These are phyloP conservation scores for Mycosphaerelloides madeirae DNA, from an alignment of 2,329 filamentous ascomycete species.

Conservation along the genomic window DNA sequence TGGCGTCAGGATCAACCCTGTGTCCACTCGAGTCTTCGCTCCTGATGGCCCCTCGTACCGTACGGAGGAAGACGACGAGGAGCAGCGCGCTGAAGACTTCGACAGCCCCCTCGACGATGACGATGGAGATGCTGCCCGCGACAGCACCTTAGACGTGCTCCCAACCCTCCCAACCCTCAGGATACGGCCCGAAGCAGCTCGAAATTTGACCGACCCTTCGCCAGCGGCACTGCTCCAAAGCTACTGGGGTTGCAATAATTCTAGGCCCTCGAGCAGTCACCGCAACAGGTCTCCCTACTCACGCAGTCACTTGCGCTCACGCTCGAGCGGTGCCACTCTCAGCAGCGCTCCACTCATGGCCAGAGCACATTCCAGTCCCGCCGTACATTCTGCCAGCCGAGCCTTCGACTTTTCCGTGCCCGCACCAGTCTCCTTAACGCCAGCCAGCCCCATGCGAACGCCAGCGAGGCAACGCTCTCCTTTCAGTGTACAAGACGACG, in stretches of 20 bases:
- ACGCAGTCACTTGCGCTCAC: conserved; percentile 43
- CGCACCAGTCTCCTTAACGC: conserved; percentile 32
- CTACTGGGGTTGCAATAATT: conserved; percentile 26
- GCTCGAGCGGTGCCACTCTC: conserved; percentile 37
- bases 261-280: conserved; percentile 27
- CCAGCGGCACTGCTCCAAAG: conserved; percentile 26
- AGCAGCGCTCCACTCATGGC: conserved; percentile 44
- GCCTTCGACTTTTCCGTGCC: conserved; percentile 25
- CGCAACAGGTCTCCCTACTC: conserved; percentile 47
- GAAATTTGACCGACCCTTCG: conserved; percentile 37
- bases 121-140: too few species aligned
- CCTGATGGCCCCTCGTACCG: too few species aligned
- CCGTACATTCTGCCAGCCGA: conserved; percentile 33
- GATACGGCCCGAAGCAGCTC: conserved; percentile 22
- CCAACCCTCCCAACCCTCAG: conserved; percentile 1
- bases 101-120: too few species aligned
- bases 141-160: too few species aligned
- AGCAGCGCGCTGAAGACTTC: too few species aligned
- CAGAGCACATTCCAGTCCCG: conserved; percentile 45
- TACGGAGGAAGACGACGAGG: too few species aligned
- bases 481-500: conserved; percentile 25
- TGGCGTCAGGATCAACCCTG: too few species aligned
- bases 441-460: conserved; percentile 33
- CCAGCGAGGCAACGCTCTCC: conserved; percentile 43
- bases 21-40: too few species aligned